These are phyloP conservation scores for Diutina scorzettiae DNA, from an alignment of 1,139 yeast species.

Conservation along the genomic window DNA sequence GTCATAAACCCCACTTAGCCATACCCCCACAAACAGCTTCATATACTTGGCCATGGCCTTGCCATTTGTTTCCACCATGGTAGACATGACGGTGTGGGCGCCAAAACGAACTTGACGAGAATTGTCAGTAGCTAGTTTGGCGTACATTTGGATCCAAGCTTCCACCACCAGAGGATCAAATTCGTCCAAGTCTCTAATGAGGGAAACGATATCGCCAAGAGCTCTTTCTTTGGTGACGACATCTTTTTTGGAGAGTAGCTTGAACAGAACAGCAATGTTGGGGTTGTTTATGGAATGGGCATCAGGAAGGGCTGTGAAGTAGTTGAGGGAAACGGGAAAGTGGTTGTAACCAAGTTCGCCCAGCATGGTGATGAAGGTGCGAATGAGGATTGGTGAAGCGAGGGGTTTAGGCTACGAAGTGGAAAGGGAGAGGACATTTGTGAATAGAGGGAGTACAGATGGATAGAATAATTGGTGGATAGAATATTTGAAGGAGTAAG, in stretches of 20 bases:
- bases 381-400: no score
- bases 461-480: no score
- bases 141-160: constrained; percentile 74
- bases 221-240: constrained; percentile 79
- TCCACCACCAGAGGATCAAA: constrained; percentile 39
- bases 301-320: constrained; percentile 72
- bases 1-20: constrained; percentile 65
- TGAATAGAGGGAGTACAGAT: no score
- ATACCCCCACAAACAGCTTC: constrained; percentile 57
- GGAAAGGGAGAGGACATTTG: no score
- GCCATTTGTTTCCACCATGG: constrained; percentile 37
- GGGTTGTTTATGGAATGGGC: constrained; percentile 44
- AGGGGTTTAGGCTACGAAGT: no score
- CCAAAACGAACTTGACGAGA: constrained; percentile 50
- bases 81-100: constrained; percentile 55
- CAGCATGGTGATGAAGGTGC: no score
- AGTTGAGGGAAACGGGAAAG: constrained; percentile 59
- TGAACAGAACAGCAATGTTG: constrained; percentile 54
- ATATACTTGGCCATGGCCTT: constrained; percentile 47
- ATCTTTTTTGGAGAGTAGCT: constrained; percentile 66
- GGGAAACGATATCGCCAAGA: constrained; percentile 35
- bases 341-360: constrained; percentile 38
- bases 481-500: no score
- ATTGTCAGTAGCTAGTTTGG: constrained; percentile 64
- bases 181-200: constrained; percentile 11